These are phyloP conservation scores for Mucor plumbeus DNA, from an alignment of 371 early-diverging fungal species.

Conservation along the genomic window DNA sequence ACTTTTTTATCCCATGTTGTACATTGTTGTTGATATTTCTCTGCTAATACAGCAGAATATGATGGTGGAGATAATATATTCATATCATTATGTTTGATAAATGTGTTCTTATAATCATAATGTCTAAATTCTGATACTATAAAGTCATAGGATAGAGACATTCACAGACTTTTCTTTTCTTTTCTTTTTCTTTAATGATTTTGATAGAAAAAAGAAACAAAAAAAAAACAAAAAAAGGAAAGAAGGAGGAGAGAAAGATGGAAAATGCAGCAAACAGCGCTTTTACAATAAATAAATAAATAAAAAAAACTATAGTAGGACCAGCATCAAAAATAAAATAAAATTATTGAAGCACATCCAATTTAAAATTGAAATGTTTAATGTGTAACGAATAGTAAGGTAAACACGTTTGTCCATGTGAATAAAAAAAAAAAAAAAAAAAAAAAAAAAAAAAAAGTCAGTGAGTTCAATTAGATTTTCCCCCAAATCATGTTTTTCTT, in stretches of 20 bases:
- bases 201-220: no score
- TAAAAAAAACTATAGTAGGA: not conserved
- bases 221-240: not conserved
- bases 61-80: slow-evolving; percentile 20
- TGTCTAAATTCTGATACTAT: slow-evolving; percentile 11
- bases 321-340: not conserved
- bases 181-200: no score
- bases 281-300: not conserved
- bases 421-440: slow-evolving; percentile 7
- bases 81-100: not conserved
- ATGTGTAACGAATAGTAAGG: slow-evolving; percentile 9
- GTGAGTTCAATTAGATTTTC: not conserved
- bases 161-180: not conserved
- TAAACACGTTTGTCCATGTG: slow-evolving; percentile 13
- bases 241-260: not conserved
- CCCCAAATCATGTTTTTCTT: not conserved
- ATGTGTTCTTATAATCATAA: slow-evolving; percentile 3
- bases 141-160: slow-evolving; percentile 10
- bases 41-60: slow-evolving; percentile 26
- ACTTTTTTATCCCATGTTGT: slow-evolving; percentile 11
- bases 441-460: slow-evolving; percentile 4
- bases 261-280: not conserved
- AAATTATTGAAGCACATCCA: not conserved
- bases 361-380: slow-evolving; percentile 5
- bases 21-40: slow-evolving; percentile 21